Percentiles rank a stretch among this genome's conserved stretches.
These are phyloP conservation scores for Boeremia exigua DNA, from an alignment of 2,329 filamentous ascomycete species.

Conservation along the genomic window DNA sequence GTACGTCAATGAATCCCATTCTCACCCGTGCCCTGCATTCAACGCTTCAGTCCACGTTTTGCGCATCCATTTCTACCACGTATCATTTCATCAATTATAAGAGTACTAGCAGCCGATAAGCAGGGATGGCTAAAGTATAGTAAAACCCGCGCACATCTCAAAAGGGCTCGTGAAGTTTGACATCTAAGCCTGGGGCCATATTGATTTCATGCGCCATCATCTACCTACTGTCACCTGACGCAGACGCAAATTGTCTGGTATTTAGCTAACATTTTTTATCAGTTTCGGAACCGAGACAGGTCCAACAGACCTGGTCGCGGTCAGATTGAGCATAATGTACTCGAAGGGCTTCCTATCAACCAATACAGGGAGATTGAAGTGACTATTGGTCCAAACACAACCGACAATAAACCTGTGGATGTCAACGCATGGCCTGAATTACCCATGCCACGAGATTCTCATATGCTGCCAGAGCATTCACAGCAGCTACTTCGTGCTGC, in stretches of 20 bases:
- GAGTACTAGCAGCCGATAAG: background rate
- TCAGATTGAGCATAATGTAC: constrained; percentile 69
- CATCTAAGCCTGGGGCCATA: background rate
- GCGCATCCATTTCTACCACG: background rate
- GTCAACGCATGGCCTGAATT: constrained; percentile 78
- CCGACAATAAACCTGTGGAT: constrained; percentile 65
- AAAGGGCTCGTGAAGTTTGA: background rate
- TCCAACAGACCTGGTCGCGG: constrained; percentile 64
- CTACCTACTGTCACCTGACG: background rate
- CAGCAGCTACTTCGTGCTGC: constrained; percentile 83
- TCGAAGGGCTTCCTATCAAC: constrained; percentile 81
- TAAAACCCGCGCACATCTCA: background rate
- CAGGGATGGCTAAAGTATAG: background rate
- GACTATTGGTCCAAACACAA: constrained; percentile 69
- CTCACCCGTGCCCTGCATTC: background rate
- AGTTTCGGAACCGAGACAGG: constrained; percentile 64
- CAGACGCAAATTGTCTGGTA: background rate
- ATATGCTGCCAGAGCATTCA: constrained; percentile 77
- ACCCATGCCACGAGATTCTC: constrained; percentile 86
- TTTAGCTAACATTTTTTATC: constrained; percentile 30
- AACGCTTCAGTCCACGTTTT: background rate
- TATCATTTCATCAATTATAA: background rate
- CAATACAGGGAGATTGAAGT: constrained; percentile 81
- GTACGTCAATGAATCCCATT: constrained; percentile 33
- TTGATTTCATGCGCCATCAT: background rate